These are phyloP conservation scores for Sporothrix protearum DNA, from an alignment of 2,329 filamentous ascomycete species.

Conservation along the genomic window DNA sequence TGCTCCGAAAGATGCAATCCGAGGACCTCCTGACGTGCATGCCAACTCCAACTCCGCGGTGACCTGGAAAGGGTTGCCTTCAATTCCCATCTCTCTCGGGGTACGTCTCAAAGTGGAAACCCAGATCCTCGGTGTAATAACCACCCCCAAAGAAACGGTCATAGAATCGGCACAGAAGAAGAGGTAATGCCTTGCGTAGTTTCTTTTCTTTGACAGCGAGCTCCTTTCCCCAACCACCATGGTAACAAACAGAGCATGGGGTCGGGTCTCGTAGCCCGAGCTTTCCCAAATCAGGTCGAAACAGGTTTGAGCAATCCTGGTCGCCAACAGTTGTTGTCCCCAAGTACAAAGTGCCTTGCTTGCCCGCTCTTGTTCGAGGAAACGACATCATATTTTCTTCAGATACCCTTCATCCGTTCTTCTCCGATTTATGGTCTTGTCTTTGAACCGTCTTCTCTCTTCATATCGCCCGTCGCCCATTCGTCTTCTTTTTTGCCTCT, in stretches of 20 bases:
- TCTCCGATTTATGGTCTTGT: background rate
- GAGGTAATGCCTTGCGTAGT: background rate
- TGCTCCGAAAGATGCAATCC: conserved; percentile 4
- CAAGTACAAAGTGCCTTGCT: conserved; percentile 18
- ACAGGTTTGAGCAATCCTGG: background rate
- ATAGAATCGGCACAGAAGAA: conserved; percentile 6
- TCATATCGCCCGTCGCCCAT: background rate
- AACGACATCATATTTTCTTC: background rate
- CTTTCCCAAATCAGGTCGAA: conserved; percentile 16
- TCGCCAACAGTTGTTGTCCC: background rate
- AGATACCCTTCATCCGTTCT: background rate
- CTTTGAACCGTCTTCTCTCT: background rate
- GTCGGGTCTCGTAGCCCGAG: conserved; percentile 21
- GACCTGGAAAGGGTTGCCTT: background rate
- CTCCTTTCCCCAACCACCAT: background rate
- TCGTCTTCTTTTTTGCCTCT: background rate
- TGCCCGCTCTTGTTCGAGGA: conserved; percentile 9
- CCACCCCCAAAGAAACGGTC: background rate
- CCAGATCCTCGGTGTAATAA: background rate
- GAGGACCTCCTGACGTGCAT: background rate
- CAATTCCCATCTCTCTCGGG: background rate
- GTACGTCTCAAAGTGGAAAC: background rate
- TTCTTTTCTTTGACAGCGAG: background rate
- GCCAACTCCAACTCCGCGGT: background rate
- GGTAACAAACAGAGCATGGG: conserved; percentile 1